These are phyloP conservation scores for Voacanga thouarsii DNA, from an alignment of 257 asterid genomes.

Conservation along the genomic window DNA sequence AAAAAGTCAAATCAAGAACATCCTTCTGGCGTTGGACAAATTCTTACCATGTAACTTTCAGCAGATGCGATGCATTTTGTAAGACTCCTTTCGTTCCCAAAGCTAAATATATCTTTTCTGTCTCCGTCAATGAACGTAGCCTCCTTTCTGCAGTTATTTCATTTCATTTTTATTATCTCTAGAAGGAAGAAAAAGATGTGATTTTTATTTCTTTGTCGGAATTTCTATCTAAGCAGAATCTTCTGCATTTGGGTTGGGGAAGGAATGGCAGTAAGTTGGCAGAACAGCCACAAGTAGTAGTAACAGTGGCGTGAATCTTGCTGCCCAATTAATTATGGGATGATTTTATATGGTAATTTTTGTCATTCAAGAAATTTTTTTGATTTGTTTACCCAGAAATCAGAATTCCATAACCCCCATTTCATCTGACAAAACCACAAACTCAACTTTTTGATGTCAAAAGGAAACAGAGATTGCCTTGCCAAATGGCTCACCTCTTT, in stretches of 20 bases:
- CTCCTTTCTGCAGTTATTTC: conserved; percentile 1
- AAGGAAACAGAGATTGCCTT: conserved; percentile 7
- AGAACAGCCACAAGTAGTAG: neutral
- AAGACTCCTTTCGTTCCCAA: neutral
- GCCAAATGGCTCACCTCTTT: neutral
- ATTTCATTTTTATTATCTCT: neutral
- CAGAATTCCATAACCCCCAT: neutral
- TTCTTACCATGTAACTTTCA: conserved; percentile 1
- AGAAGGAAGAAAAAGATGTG: conserved; percentile 7
- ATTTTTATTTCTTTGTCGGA: conserved; percentile 8
- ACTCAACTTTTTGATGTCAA: neutral
- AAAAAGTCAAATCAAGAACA: neutral
- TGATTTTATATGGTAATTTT: neutral
- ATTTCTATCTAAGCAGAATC: conserved; percentile 10
- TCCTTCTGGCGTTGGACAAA: neutral
- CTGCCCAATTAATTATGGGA: neutral
- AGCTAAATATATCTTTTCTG: neutral
- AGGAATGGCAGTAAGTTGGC: conserved; percentile 2
- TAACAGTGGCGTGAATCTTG: neutral
- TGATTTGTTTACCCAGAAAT: neutral
- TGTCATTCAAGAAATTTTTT: conserved; percentile 1
- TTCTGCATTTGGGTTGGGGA: neutral
- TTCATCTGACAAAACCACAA: neutral
- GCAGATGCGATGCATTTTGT: neutral
- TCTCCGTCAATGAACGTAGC: neutral